phyloP scores from a whole-genome alignment of 2,329 filamentous ascomycete genomes.

The Myotisia sp. region DNA sequence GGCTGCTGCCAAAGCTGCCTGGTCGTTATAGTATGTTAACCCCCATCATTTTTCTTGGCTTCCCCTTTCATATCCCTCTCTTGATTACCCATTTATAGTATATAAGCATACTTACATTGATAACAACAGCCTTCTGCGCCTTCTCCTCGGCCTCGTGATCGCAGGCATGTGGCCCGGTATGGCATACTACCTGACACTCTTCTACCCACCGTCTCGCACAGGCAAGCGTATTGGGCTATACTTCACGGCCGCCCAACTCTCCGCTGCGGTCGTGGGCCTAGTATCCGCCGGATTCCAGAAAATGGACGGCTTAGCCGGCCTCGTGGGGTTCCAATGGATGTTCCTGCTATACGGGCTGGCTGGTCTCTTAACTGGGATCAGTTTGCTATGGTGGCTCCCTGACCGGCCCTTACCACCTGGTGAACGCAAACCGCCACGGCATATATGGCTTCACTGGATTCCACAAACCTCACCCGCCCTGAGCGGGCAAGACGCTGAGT shows the following conservation, averaged over 20 bases:
- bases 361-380: constrained; percentile 55
- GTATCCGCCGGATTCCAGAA: constrained; percentile 84
- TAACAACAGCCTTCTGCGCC: constrained; percentile 50
- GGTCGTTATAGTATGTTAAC: constrained; percentile 59
- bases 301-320: constrained; percentile 64
- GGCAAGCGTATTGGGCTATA: constrained; percentile 82
- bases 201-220: constrained; percentile 75
- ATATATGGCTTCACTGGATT: constrained; percentile 37
- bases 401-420: constrained; percentile 53
- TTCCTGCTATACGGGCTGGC: constrained; percentile 74
- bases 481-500: constrained; percentile 57
- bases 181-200: constrained; percentile 81
- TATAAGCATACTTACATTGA: constrained; percentile 7
- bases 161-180: constrained; percentile 94
- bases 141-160: constrained; percentile 73
- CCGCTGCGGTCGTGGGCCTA: constrained; percentile 73
- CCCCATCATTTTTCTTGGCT: not conserved
- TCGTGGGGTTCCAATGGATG: constrained; percentile 59
- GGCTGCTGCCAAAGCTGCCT: constrained; percentile 63
- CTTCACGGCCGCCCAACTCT: constrained; percentile 78
- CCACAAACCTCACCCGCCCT: constrained; percentile 58
- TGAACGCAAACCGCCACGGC: not conserved
- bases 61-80: no score
- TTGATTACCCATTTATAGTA: no score
- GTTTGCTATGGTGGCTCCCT: constrained; percentile 78